Base-by-base conservation (phyloP, 1,139 yeast genomes). In the Schwanniomyces etchellsii region DNA sequence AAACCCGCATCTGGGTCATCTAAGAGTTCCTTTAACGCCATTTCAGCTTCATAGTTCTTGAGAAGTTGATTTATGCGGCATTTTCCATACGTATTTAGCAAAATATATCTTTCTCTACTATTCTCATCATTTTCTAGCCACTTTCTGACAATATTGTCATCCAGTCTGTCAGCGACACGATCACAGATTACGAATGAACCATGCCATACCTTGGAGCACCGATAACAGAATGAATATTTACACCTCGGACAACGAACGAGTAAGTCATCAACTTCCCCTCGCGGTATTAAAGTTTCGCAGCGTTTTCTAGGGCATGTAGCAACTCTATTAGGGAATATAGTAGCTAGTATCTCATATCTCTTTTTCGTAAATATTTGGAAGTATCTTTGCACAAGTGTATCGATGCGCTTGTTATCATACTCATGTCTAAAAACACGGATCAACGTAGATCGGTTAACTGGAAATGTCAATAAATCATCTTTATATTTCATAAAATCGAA, bases 191-290 rank as follows among this genome's bases (percentile, higher is more conserved):
- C 68, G 34, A 60, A 66, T 13, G 67, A 55, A 2, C 84, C 83
- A 51, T 80, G 89, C 80, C 83, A 79, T 2, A 83, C 74, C 38
- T 72, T 77, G 10, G 64, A 52, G 48, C 88, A 80, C 21, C 63
- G 64, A 37, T 64, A 62, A 45, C 88, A 80, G 44, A 77, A 80
- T 2, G 82, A 80, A 44, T 70, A 64, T 10, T 57, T 50, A 47
- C 86, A 80, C 6, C 48, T 42, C 0, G 64, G 56, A 42, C 89
- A 80, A 12, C 70, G 60, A 5, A 77, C 65, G 37, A 80, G 53
- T n/a, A 65, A 54, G 11, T 72, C 76, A 32, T 66, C 70, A n/a
- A 68, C 52, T 37, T 75, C 57, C 33, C 64, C 61, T 36, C 77
- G 52, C 35, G 75, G 55, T 33, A 74, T 58, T 57, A 66, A 60